phyloP scores from a whole-genome alignment of 495 filamentous ascomycete species.

The Parmelia sp. region DNA sequence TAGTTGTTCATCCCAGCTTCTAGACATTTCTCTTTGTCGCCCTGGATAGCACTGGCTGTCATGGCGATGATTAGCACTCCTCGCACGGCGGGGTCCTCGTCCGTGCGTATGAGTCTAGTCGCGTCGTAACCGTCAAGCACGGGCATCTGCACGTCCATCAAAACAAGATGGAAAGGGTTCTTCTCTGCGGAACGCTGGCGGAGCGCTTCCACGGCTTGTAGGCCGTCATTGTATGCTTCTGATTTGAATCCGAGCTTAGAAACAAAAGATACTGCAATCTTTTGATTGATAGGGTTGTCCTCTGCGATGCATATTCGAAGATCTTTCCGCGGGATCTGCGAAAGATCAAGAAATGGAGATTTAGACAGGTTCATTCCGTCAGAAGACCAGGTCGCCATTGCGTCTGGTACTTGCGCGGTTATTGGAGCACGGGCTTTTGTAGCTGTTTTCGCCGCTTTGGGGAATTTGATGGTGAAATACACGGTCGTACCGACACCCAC shows the following conservation, averaged over 20 bases:
- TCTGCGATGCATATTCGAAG: constrained; percentile 84
- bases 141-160: constrained; percentile 97
- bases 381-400: constrained; percentile 53
- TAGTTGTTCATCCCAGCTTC: constrained; percentile 96
- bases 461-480: constrained; percentile 75
- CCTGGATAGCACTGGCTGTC: constrained; percentile 87
- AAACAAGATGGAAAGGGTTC: constrained; percentile 63
- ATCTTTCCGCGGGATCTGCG: constrained; percentile 65
- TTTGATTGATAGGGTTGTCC: constrained; percentile 87
- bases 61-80: constrained; percentile 83
- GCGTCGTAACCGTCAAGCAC: constrained; percentile 91
- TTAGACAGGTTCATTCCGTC: constrained; percentile 30
- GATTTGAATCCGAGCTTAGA: constrained; percentile 72
- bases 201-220: constrained; percentile 78
- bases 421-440: constrained; percentile 28
- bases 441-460: constrained; percentile 60
- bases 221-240: constrained; percentile 79
- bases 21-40: constrained; percentile 85
- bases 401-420: constrained; percentile 38
- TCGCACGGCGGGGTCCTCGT: constrained; percentile 64
- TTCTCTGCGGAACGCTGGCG: constrained; percentile 61
- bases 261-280: constrained; percentile 86
- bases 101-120: constrained; percentile 69
- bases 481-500: constrained; percentile 76
- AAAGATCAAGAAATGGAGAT: constrained; percentile 49